Conservation (phyloP, 768 basidiomycete species). For the Macrolepiota dolichaula region DNA sequence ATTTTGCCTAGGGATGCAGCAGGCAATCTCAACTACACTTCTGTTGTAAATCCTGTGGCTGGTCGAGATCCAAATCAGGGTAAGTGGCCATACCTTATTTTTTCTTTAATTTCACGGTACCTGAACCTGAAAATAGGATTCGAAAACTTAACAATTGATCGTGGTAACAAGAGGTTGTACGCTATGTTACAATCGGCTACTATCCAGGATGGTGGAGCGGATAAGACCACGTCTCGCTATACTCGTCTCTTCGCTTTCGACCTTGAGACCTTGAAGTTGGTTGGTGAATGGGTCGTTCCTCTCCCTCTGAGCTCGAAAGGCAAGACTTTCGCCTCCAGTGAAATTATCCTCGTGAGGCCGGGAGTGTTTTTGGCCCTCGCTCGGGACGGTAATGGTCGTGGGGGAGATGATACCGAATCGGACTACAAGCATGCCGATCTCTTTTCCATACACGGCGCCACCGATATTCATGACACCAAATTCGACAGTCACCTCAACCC, state of each 20-base stretch:
- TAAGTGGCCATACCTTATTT: conserved; percentile 12
- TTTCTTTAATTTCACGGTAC: background rate
- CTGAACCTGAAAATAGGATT: conserved; percentile 35
- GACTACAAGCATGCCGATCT: conserved; percentile 62
- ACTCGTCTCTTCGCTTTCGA: conserved; percentile 59
- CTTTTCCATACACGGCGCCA: conserved; percentile 53
- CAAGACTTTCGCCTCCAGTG: conserved; percentile 51
- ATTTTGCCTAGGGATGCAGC: conserved; percentile 42
- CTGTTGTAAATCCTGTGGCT: conserved; percentile 41
- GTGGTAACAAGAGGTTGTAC: conserved; percentile 47
- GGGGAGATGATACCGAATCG: conserved; percentile 44
- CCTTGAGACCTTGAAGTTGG: conserved; percentile 33
- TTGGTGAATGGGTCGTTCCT: conserved; percentile 60
- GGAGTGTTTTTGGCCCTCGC: conserved; percentile 57
- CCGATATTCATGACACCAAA: conserved; percentile 54
- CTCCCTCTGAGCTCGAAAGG: conserved; percentile 49
- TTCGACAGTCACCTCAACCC: conserved; percentile 54
- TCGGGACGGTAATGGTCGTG: conserved; percentile 59
- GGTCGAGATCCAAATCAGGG: conserved; percentile 58
- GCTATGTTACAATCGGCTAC: conserved; percentile 62
- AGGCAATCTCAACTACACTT: conserved; percentile 52
- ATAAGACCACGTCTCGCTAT: conserved; percentile 44
- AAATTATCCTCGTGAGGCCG: conserved; percentile 52
- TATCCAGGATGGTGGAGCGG: conserved; percentile 57
- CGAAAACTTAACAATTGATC: conserved; percentile 54